These are phyloP conservation scores for Dactylis glomerata DNA, from an alignment of 176 grass and related monocot genomes.

Conservation along the genomic window DNA sequence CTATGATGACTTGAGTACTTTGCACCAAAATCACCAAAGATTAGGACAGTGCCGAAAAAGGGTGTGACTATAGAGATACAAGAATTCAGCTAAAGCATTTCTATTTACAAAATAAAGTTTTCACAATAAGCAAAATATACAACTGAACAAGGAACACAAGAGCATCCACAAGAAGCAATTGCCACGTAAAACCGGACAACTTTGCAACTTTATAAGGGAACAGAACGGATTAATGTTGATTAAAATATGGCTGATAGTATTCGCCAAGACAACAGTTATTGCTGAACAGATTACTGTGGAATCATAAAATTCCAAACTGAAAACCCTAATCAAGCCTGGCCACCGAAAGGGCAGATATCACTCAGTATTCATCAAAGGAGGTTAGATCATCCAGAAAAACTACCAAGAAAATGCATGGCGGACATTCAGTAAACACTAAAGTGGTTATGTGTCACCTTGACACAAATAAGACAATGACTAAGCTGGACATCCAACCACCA, in stretches of 20 bases:
- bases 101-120: background rate
- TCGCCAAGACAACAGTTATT: background rate
- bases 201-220: background rate
- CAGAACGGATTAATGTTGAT: background rate
- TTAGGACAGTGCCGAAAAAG: background rate
- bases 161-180: background rate
- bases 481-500: background rate
- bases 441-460: background rate
- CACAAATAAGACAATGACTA: background rate
- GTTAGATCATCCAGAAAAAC: background rate
- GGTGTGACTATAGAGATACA: background rate
- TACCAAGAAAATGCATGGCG: constrained; percentile 5
- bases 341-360: background rate
- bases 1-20: constrained; percentile 14
- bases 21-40: background rate
- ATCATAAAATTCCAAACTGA: background rate
- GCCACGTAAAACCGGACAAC: background rate
- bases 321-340: background rate
- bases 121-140: background rate
- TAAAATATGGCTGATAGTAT: background rate
- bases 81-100: constrained; percentile 7
- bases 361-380: background rate
- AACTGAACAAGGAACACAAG: background rate
- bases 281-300: background rate
- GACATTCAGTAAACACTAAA: background rate